Conservation (phyloP, 2,329 filamentous ascomycete species). For the Cercospora sp. region DNA sequence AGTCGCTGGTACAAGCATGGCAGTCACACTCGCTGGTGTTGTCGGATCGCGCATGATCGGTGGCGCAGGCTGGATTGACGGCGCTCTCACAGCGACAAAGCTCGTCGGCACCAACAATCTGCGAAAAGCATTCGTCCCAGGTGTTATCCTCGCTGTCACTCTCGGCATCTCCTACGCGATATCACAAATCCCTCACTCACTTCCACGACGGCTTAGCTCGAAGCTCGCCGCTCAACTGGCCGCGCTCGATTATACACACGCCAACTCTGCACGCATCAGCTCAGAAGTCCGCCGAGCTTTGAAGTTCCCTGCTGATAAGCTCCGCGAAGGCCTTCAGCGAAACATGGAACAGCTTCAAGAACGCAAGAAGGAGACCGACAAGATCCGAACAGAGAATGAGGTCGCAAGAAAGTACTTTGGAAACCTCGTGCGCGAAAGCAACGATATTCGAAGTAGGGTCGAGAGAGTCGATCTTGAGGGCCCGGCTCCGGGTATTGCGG, state of each 20-base stretch:
- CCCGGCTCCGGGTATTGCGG: conserved; percentile 47
- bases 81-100: conserved; percentile 76
- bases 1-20: conserved; percentile 89
- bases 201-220: conserved; percentile 78
- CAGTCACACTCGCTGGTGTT: conserved; percentile 84
- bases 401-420: conserved; percentile 87
- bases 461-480: conserved; percentile 55
- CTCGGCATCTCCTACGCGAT: conserved; percentile 79
- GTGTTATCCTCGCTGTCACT: conserved; percentile 70
- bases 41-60: conserved; percentile 79
- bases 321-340: conserved; percentile 78
- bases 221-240: conserved; percentile 82
- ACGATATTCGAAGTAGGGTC: conserved; percentile 52
- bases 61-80: conserved; percentile 85
- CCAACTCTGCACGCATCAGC: conserved; percentile 81
- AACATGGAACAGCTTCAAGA: conserved; percentile 78
- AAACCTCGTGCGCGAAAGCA: conserved; percentile 70
- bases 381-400: conserved; percentile 79
- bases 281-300: conserved; percentile 85
- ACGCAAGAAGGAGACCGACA: conserved; percentile 79
- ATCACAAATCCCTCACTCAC: conserved; percentile 81
- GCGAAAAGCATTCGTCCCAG: conserved; percentile 76
- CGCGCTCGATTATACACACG: conserved; percentile 87
- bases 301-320: conserved; percentile 80
- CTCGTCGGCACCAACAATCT: conserved; percentile 79